Evolutionary conservation across 495 filamentous ascomycete species (phyloP), one percentile per base, ranked within the genome.

Genomic region (Penicillium macrosclerotiorum): DNA sequence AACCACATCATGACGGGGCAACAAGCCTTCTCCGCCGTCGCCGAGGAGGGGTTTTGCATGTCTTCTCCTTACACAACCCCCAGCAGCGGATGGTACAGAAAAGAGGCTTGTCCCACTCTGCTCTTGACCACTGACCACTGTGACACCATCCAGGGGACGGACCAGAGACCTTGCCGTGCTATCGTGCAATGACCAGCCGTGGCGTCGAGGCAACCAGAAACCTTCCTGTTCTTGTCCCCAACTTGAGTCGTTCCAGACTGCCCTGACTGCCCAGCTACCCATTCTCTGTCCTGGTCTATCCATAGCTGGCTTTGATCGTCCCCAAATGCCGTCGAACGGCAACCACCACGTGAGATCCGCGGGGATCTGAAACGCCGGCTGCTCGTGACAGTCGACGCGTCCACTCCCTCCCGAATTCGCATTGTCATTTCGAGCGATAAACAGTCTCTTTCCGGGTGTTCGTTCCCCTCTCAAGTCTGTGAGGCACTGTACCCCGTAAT

Each of bases 271-370:
- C n/a, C n/a, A n/a, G n/a, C n/a, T n/a, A n/a, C n/a, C n/a, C n/a
- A n/a, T n/a, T n/a, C n/a, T n/a, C n/a, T n/a, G n/a, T n/a, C n/a
- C n/a, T n/a, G n/a, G n/a, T n/a, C n/a, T n/a, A n/a, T n/a, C n/a
- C n/a, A n/a, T n/a, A n/a, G n/a, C n/a, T n/a, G n/a, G n/a, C n/a
- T n/a, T n/a, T 30, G 55, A 59, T 61, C 54, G 47, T 50, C 51
- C 18, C 30, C 42, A 58, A 61, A 33, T 61, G 48, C 54, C 54
- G 55, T 39, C 49, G 49, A 58, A 49, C 54, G 51, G 48, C 45
- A 47, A 14, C 49, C 32, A 45, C 47, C 57, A 62, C 59, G 55
- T 59, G 59, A 59, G 59, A 55, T 62, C 47, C 54, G 50, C 46
- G 58, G 51, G 51, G 46, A 55, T 59, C 55, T 59, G 55, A 62